phyloP scores from a whole-genome alignment of 140 eudicot species.

The Ambrosia hybrid region DNA sequence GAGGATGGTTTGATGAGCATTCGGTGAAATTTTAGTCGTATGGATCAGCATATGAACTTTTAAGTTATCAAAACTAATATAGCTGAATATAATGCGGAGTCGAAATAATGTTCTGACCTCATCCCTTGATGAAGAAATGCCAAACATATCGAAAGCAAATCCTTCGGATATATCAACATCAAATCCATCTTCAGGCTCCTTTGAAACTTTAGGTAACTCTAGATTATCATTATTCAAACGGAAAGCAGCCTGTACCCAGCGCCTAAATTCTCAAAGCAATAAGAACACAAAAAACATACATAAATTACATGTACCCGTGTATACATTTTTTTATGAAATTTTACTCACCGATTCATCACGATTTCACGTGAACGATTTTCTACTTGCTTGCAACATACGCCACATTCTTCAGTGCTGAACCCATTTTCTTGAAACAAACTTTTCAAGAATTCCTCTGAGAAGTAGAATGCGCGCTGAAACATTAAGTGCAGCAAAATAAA shows the following conservation, averaged over 20 bases:
- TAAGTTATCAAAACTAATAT: too few relatives aligned
- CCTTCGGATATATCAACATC: slow-evolving; percentile 87
- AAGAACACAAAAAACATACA: background rate
- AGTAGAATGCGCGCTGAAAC: slow-evolving; percentile 86
- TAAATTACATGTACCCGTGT: background rate
- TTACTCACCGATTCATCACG: slow-evolving; percentile 81
- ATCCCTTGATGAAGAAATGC: slow-evolving; percentile 56
- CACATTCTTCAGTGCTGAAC: slow-evolving; percentile 63
- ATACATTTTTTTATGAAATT: background rate
- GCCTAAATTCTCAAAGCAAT: slow-evolving; percentile 47
- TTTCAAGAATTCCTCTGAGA: slow-evolving; percentile 77
- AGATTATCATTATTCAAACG: slow-evolving; percentile 19
- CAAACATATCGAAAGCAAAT: slow-evolving; percentile 80
- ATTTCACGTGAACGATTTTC: slow-evolving; percentile 89
- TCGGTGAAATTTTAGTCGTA: too few relatives aligned
- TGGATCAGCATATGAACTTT: too few relatives aligned
- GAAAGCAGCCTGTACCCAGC: slow-evolving; percentile 96
- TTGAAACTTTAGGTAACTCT: slow-evolving; percentile 23
- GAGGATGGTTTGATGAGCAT: too few relatives aligned
- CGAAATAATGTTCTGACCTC: slow-evolving; percentile 48
- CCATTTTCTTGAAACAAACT: slow-evolving; percentile 65
- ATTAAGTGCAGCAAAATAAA: slow-evolving; percentile 5
- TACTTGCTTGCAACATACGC: slow-evolving; percentile 89
- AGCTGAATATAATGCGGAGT: too few relatives aligned
- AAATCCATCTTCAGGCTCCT: slow-evolving; percentile 35